Conservation (phyloP, 179 eudicot species). For the Sideroxylon spinosum region DNA sequence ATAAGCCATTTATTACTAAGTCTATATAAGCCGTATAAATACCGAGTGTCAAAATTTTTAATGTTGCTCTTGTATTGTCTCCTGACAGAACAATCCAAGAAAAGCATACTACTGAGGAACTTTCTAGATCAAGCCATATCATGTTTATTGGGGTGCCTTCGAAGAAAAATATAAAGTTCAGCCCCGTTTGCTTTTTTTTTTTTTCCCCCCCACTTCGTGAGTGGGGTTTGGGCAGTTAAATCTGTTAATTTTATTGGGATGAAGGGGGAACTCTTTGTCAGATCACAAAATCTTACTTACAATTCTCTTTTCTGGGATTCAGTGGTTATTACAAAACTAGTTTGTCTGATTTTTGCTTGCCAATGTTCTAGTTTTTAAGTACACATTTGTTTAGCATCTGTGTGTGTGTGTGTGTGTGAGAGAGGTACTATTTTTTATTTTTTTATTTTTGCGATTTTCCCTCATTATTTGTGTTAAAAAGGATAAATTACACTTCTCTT, state of each 20-base stretch:
- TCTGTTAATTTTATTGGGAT: background rate
- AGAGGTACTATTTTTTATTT: too few relatives aligned
- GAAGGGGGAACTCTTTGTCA: background rate
- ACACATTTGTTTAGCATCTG: too few relatives aligned
- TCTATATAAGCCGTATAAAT: too few relatives aligned
- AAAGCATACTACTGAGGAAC: conserved; percentile 72
- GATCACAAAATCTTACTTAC: background rate
- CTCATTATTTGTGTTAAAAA: too few relatives aligned
- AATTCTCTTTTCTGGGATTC: background rate
- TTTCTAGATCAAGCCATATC: background rate
- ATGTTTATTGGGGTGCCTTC: background rate
- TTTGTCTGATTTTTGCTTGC: background rate
- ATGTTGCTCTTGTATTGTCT: conserved; percentile 18
- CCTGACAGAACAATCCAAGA: conserved; percentile 71
- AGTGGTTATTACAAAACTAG: background rate
- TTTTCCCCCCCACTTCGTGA: background rate
- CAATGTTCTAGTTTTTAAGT: too few relatives aligned
- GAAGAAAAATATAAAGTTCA: background rate
- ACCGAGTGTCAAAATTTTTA: background rate
- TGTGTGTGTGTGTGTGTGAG: too few relatives aligned
- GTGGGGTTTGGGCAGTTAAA: background rate
- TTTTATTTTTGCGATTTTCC: too few relatives aligned
- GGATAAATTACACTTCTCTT: too few relatives aligned
- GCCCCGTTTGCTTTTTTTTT: background rate
- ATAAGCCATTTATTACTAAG: too few relatives aligned